phyloP scores from a whole-genome alignment of 2,329 filamentous ascomycete genomes.

The Neofusicoccum ribis region DNA sequence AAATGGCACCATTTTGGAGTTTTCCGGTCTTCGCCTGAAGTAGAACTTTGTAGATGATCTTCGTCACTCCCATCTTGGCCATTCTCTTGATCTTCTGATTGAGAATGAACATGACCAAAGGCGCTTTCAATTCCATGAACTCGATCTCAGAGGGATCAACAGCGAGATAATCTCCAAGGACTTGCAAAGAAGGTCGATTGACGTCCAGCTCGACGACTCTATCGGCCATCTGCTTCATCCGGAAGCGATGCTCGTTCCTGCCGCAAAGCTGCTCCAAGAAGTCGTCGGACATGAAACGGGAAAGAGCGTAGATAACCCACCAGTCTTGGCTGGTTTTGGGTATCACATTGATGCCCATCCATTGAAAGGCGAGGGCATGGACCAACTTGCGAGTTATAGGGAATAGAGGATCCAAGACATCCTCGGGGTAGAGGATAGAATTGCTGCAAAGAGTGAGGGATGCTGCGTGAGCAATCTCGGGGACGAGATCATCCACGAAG shows the following conservation, averaged over 20 bases:
- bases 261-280: conserved; percentile 90
- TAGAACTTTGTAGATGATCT: conserved; percentile 83
- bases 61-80: conserved; percentile 81
- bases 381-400: conserved; percentile 78
- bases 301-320: conserved; percentile 87
- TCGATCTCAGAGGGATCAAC: conserved; percentile 84
- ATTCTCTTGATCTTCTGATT: conserved; percentile 70
- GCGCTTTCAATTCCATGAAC: conserved; percentile 87
- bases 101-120: conserved; percentile 88
- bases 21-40: conserved; percentile 83
- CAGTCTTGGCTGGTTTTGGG: conserved; percentile 77
- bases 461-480: conserved; percentile 74
- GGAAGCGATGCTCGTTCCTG: conserved; percentile 91
- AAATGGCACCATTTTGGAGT: conserved; percentile 68
- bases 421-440: conserved; percentile 78
- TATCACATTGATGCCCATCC: conserved; percentile 90
- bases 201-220: conserved; percentile 78
- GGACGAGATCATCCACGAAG: conserved; percentile 85
- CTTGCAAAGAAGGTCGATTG: conserved; percentile 76
- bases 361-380: conserved; percentile 84
- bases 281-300: conserved; percentile 91
- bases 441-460: conserved; percentile 87
- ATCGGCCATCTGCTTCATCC: conserved; percentile 83
- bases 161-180: conserved; percentile 74
- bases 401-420: conserved; percentile 82